These are phyloP conservation scores for Ophiostoma tasmaniense DNA, from an alignment of 2,329 filamentous ascomycete genomes.

Conservation along the genomic window DNA sequence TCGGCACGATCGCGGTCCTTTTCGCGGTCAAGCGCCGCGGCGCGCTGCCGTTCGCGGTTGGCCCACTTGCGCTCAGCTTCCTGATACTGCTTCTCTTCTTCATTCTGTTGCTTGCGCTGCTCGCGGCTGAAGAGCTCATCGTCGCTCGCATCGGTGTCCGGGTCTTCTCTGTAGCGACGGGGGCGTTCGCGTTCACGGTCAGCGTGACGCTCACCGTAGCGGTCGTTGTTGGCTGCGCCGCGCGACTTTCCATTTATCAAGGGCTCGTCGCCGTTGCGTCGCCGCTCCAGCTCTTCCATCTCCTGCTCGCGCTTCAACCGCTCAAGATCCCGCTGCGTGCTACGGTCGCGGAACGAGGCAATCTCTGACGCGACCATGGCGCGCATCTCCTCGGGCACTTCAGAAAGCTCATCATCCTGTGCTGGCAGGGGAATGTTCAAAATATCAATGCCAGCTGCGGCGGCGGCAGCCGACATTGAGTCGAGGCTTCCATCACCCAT, in stretches of 20 bases:
- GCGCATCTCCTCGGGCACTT: conserved; percentile 93
- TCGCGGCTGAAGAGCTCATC: conserved; percentile 71
- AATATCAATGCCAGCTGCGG: conserved; percentile 60
- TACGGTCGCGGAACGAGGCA: conserved; percentile 84
- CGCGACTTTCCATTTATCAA: conserved; percentile 39
- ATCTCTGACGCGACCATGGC: conserved; percentile 93
- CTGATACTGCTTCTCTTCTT: conserved; percentile 70
- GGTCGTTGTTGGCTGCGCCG: background rate
- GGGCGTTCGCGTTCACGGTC: background rate
- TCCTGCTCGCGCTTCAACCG: conserved; percentile 84
- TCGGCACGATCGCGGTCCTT: conserved; percentile 72
- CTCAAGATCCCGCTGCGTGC: conserved; percentile 80
- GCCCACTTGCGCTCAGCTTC: conserved; percentile 87
- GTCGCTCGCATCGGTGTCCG: conserved; percentile 81
- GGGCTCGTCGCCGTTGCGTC: conserved; percentile 50
- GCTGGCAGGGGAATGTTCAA: conserved; percentile 74
- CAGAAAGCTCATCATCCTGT: conserved; percentile 84
- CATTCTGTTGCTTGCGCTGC: conserved; percentile 60
- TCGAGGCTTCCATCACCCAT: conserved; percentile 24
- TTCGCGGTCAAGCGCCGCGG: conserved; percentile 78
- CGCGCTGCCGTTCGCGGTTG: conserved; percentile 75
- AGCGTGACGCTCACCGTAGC: background rate
- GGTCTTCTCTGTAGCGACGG: conserved; percentile 40
- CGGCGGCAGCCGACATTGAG: conserved; percentile 23
- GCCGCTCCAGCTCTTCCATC: conserved; percentile 75